Conservation (phyloP, 495 filamentous ascomycete genomes). For the Penicillium argentinense region DNA sequence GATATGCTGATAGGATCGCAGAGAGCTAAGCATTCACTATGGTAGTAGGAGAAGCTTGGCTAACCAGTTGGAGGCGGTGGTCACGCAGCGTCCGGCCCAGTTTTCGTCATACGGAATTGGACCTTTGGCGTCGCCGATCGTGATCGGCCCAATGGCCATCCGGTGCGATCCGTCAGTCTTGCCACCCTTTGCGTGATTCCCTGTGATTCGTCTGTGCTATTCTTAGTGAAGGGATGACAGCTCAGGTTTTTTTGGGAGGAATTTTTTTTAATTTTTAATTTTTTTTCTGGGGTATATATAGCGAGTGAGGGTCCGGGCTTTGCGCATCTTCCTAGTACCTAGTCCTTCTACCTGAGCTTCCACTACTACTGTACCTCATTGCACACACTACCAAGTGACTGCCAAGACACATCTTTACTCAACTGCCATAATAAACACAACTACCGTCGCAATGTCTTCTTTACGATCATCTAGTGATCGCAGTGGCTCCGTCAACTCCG, state of each 20-base stretch:
- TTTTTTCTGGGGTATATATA: neutral
- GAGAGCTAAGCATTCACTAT: conserved; percentile 29
- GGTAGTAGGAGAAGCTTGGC: conserved; percentile 2
- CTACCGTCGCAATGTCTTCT: conserved; percentile 20
- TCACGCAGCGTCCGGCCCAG: neutral
- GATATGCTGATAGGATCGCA: conserved; percentile 16
- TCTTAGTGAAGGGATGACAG: conserved; percentile 16
- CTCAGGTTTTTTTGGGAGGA: conserved; percentile 4
- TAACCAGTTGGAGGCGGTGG: conserved; percentile 20
- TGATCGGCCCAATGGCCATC: conserved; percentile 19
- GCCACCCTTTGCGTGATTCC: conserved; percentile 27
- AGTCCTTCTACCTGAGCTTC: no score
- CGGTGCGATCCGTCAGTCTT: conserved; percentile 5
- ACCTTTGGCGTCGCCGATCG: conserved; percentile 9
- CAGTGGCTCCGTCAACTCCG: conserved; percentile 27
- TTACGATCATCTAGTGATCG: conserved; percentile 29
- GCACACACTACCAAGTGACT: no score
- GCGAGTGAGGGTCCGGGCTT: neutral
- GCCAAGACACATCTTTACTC: no score
- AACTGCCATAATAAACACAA: no score
- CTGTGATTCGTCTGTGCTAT: conserved; percentile 15
- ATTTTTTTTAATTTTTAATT: neutral
- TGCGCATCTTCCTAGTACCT: no score
- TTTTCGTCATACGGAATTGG: conserved; percentile 26
- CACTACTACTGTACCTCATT: no score